These are phyloP conservation scores for Penicillium sp. DNA, from an alignment of 2,329 filamentous ascomycete species.

Conservation along the genomic window DNA sequence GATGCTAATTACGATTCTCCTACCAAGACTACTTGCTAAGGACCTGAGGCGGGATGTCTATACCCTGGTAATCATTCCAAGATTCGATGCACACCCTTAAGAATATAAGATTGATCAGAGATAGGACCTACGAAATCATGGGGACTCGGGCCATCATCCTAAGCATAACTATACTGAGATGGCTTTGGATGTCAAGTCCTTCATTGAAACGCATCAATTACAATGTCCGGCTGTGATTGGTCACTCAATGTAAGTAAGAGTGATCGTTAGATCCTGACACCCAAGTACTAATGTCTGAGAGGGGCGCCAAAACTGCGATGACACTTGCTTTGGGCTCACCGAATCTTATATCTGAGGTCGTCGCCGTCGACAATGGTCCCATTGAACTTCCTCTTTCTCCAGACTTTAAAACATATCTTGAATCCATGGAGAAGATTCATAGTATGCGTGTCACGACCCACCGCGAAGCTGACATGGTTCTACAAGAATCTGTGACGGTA, in stretches of 20 bases:
- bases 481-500: slow-evolving; percentile 1
- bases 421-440: slow-evolving; percentile 6
- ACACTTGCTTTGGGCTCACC: slow-evolving; percentile 21
- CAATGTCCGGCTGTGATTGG: slow-evolving; percentile 9
- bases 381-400: slow-evolving; percentile 14
- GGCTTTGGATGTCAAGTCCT: slow-evolving; percentile 23
- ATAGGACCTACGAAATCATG: slow-evolving; percentile 87
- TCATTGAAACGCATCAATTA: slow-evolving; percentile 18
- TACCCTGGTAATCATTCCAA: slow-evolving; percentile 5
- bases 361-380: slow-evolving; percentile 26
- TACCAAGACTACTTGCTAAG: slow-evolving; percentile 2
- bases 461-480: slow-evolving; percentile 8
- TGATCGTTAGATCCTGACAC: background rate
- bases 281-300: background rate
- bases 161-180: slow-evolving; percentile 24
- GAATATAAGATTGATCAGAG: slow-evolving; percentile 12
- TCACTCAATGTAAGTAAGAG: slow-evolving; percentile 9
- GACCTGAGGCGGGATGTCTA: slow-evolving; percentile 9
- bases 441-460: background rate
- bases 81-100: too few species aligned
- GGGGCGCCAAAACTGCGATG: slow-evolving; percentile 22
- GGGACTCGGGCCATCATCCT: slow-evolving; percentile 71
- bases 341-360: slow-evolving; percentile 16
- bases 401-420: slow-evolving; percentile 50
- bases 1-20: background rate